Conservation (phyloP, 106 monocot genomes). For the Platanthera zijinensis region DNA sequence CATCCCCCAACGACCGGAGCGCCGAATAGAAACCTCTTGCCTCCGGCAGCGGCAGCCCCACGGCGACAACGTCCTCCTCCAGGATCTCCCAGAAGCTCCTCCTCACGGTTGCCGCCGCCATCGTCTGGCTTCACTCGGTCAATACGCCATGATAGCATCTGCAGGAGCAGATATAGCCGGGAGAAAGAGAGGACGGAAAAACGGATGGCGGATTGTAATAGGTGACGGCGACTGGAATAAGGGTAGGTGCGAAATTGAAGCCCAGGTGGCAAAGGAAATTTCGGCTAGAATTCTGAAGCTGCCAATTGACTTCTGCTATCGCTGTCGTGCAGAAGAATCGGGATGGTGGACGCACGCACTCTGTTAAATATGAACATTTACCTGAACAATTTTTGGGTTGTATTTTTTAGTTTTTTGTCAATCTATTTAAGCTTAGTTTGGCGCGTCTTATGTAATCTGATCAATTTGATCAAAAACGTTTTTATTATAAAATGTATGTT, state of each 20-base stretch:
- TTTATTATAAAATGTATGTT: too few species aligned
- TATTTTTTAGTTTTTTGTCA: too few species aligned
- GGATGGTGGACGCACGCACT: too few species aligned
- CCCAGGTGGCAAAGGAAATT: background rate
- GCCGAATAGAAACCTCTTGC: slow-evolving; percentile 26
- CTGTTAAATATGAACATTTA: too few species aligned
- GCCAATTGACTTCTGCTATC: too few species aligned
- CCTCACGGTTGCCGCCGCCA: background rate
- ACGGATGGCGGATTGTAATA: background rate
- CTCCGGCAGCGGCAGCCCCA: slow-evolving; percentile 33
- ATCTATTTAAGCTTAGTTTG: too few species aligned
- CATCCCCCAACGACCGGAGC: slow-evolving; percentile 19
- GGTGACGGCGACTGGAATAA: background rate
- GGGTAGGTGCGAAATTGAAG: background rate
- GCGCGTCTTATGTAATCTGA: too few species aligned
- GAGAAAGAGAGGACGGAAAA: background rate
- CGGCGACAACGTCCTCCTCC: slow-evolving; percentile 35
- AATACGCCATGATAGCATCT: background rate
- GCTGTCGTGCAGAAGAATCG: too few species aligned
- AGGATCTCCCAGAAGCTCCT: slow-evolving; percentile 44
- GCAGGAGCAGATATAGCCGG: background rate
- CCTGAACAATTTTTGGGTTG: too few species aligned
- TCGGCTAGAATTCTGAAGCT: background rate
- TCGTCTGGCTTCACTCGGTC: background rate
- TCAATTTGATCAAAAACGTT: too few species aligned